Percentiles rank a stretch among this genome's conserved stretches.
These are phyloP conservation scores for Ceratocystiopsis brevicomis DNA, from an alignment of 2,329 filamentous ascomycete genomes.

Conservation along the genomic window DNA sequence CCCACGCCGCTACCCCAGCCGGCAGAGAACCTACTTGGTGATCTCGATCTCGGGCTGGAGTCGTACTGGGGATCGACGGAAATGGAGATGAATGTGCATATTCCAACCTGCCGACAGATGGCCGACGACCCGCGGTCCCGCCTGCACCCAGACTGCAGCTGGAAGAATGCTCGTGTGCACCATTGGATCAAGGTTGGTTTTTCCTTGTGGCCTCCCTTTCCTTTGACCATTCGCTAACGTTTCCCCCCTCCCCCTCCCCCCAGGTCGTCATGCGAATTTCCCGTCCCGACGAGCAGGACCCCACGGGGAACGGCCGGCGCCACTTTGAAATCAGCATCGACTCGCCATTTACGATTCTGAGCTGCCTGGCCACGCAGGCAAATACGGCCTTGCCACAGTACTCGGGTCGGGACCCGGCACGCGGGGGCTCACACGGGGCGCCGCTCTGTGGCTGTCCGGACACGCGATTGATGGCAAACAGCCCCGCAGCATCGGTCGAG, in stretches of 20 bases:
- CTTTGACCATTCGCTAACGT: background rate
- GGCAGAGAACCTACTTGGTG: conserved; percentile 58
- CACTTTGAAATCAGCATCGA: conserved; percentile 96
- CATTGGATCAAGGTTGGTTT: conserved; percentile 80
- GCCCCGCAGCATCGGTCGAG: too few relatives aligned
- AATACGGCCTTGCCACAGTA: conserved; percentile 79
- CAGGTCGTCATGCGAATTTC: conserved; percentile 87
- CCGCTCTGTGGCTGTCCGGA: conserved; percentile 37
- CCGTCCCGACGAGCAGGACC: conserved; percentile 60
- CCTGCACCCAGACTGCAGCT: conserved; percentile 79
- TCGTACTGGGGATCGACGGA: conserved; percentile 71
- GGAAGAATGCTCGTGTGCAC: conserved; percentile 82
- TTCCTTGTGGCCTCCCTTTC: conserved; percentile 63
- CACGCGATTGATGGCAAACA: conserved; percentile 7
- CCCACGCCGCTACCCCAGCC: conserved; percentile 29
- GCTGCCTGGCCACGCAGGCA: conserved; percentile 79
- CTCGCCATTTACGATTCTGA: conserved; percentile 82
- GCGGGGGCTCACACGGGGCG: conserved; percentile 27
- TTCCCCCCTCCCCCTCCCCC: too few relatives aligned
- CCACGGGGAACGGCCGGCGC: conserved; percentile 50
- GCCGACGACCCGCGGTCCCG: conserved; percentile 46
- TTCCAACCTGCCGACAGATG: conserved; percentile 79
- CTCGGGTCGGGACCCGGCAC: conserved; percentile 27
- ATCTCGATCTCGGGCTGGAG: conserved; percentile 52
- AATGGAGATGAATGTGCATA: conserved; percentile 83